Base-by-base conservation (phyloP, 192 early-diverging fungal genomes). In the Coemansia sp. region DNA sequence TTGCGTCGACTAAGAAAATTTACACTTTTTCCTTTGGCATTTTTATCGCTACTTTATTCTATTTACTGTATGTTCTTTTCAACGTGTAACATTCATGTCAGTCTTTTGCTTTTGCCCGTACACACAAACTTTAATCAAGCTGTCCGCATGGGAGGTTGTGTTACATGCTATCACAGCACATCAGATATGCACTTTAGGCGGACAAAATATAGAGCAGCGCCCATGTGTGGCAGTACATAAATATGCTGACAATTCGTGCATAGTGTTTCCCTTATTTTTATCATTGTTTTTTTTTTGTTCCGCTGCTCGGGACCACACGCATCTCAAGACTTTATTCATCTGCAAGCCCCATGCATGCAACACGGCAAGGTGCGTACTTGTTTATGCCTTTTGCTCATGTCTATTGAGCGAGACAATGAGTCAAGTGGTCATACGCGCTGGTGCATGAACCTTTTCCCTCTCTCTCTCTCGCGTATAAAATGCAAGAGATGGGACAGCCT, bases 11-110 rank as follows among this genome's bases (percentile, higher is more conserved):
- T 4, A 40, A 40, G 32, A 13, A 19, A 52, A 33, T 10, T 21
- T n/a, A 32, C 35, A 30, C 26, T 23, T 40, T 42, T 65, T 57
- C 53, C 28, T 13, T 61, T 61, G 37, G 40, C 65, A 21, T 49
- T 30, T 53, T 19, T 66, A 26, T 50, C 17, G 16, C 26, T 57
- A 14, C 47, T 9, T 23, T 49, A 10, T 39, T 33, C 43, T 19
- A 55, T 55, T 58, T 58, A 30, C 30, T 23, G n/a, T 59, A 26
- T 19, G 16, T 40, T 35, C 37, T 66, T 37, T 46, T 21, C 63
- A 46, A 44, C 30, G 21, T 65, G 63, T 50, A 47, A 47, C 32
- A 46, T 65, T 21, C 47, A n/a, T 37, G 63, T 52, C 43, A 65
- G 16, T 33, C 9, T 16, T 52, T 63, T 6, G 9, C 17, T 53